Base-by-base conservation (phyloP, 202 grass and related monocot species). In the Hordeum pubiflorum region DNA sequence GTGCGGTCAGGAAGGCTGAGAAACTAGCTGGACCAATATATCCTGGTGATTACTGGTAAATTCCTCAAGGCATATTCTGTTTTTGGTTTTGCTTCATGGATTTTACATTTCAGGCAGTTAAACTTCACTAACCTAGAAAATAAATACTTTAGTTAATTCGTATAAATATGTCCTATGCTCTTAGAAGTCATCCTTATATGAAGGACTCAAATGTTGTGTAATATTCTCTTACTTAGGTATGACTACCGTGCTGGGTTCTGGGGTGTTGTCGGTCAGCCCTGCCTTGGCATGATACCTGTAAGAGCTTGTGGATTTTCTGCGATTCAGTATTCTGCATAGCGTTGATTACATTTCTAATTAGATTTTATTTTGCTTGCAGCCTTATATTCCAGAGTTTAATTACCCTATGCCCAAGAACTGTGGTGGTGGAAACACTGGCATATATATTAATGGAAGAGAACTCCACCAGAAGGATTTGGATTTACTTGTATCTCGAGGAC, bases 211-310 rank as follows among this genome's bases (percentile, higher is more conserved):
- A 17, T 61, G 33, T 36, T 82, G 2, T 63, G 24, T 58, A 5
- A 59, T 85, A 24, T 73, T 59, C 40, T 82, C 13, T 76, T 76
- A 75, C 74, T 74, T 78, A 95, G 96, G 92, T 99, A 99, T 74
- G 92, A 95, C 75, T 85, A 90, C 38, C 85, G 85, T 81, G 90
- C 92, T 93, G 92, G 96, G 36, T 99, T 95, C 89, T 99, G 96
- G 96, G 92, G 96, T 65, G 83, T 90, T 15, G 88, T 90, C 38
- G 90, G 96, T 9, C 75, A 79, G 46, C 61, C 85, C 75, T 99
- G 96, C 80, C 86, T 93, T 78, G 92, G 96, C 82, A 99, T 99
- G 82, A 96, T 99, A 88, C 92, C 89, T 21, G 92, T 99, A 93
- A 95, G 96, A 40, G 57, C 18, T 81, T 39, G 12, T 83, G 40